These are phyloP conservation scores for Friedmanniomyces simplex DNA, from an alignment of 495 filamentous ascomycete species.

Conservation along the genomic window DNA sequence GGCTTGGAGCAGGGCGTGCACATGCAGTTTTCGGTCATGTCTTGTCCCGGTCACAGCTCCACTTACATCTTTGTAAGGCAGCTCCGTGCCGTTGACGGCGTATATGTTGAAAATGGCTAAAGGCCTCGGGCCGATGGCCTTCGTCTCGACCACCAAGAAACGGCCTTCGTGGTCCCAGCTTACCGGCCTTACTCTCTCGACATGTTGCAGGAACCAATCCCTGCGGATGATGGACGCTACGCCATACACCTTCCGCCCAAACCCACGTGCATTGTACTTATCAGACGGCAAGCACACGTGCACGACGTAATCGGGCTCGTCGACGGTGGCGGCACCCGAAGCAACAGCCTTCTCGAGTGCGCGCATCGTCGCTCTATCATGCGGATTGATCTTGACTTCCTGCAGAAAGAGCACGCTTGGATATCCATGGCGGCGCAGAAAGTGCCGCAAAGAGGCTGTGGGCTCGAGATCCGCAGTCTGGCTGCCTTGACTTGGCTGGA, in stretches of 20 bases:
- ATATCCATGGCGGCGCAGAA: conserved; percentile 37
- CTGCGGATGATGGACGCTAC: conserved; percentile 39
- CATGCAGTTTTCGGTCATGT: conserved; percentile 40
- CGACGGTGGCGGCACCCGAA: background rate
- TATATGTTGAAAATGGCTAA: conserved; percentile 41
- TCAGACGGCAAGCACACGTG: conserved; percentile 39
- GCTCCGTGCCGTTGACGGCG: conserved; percentile 42
- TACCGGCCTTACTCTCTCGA: conserved; percentile 23
- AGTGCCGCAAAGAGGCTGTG: conserved; percentile 32
- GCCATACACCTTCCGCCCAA: conserved; percentile 41
- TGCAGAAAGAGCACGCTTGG: conserved; percentile 42
- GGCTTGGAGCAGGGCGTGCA: conserved; percentile 35
- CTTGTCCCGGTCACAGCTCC: conserved; percentile 36
- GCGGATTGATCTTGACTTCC: conserved; percentile 41
- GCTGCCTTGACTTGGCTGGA: conserved; percentile 15
- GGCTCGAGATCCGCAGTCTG: background rate
- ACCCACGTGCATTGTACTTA: conserved; percentile 38
- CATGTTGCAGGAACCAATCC: conserved; percentile 29
- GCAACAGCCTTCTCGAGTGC: conserved; percentile 32
- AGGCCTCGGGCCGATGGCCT: background rate
- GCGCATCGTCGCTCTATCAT: conserved; percentile 28
- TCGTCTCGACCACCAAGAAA: conserved; percentile 35
- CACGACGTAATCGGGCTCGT: conserved; percentile 32
- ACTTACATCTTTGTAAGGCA: conserved; percentile 35
- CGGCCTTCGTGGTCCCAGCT: conserved; percentile 46